Evolutionary conservation across 257 asterid genomes (phyloP), one percentile per base, ranked within the genome.

Genomic region (Nyctanthes arbortristis): DNA sequence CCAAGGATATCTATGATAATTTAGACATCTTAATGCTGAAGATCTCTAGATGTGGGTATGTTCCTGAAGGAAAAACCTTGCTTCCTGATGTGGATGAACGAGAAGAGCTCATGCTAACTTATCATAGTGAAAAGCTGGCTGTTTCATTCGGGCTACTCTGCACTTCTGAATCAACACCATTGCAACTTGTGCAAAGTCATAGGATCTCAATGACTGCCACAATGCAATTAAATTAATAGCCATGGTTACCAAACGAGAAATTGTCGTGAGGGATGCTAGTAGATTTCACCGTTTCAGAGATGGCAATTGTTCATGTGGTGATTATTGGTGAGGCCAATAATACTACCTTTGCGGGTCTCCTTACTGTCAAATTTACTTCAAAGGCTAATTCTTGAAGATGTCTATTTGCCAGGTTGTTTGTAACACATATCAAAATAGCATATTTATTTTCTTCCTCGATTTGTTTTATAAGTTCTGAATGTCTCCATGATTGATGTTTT

Each of bases 41-140:
- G 72, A 84, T 88, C 36, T 71, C 84, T 0, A 66, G 61, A 71
- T 69, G 52, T 55, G 92, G 88, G 29, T 88, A 88, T 76, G 75
- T 71, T 67, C 74, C 80, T 7, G 78, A 75, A 32, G 80, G 72
- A 22, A 78, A 66, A 29, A 77, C 77, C 69, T 76, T 90, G 83
- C 96, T 90, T 74, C 90, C 92, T n/a, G 98, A 93, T 78, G 98
- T 93, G 68, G 96, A 87, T 61, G 88, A 80, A 67, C 37, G 60
- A 24, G 96, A 87, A 73, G 77, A 82, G 63, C 65, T 80, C 12
- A 63, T 77, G 84, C 70, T 20, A 18, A 76, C 65, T 39, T 83
- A 81, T 79, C 97, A 93, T 66, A 82, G 96, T 66, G 98, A 93
- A 77, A 93, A 85, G 81, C 73, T 90, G 84, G 97, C 97, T 37